Percentiles rank a stretch among this genome's conserved stretches.
phyloP scores from a whole-genome alignment of 805 yeast genomes.

The Citeromyces nyonsensis region DNA sequence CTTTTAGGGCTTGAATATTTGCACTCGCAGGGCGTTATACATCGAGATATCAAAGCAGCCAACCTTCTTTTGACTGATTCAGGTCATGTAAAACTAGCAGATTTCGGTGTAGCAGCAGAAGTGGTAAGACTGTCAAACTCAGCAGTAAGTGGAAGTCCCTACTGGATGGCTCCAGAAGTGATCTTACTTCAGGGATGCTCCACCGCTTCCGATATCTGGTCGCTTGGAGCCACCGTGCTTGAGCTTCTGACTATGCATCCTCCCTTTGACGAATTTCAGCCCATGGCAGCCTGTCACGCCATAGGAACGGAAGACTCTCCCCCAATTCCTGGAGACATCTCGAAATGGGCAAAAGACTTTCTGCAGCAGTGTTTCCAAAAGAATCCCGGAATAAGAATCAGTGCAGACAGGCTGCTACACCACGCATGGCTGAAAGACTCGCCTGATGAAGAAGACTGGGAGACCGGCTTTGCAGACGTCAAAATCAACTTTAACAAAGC shows the following conservation, averaged over 20 bases:
- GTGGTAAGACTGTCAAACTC: slow-evolving; percentile 12
- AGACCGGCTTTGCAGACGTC: too few relatives aligned
- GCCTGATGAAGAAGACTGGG: too few relatives aligned
- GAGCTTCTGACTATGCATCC: slow-evolving; percentile 81
- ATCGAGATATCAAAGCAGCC: slow-evolving; percentile 79
- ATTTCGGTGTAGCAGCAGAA: slow-evolving; percentile 66
- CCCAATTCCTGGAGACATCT: slow-evolving; percentile 40
- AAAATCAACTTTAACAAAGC: too few relatives aligned
- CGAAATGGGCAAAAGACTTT: slow-evolving; percentile 33
- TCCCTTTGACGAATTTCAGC: slow-evolving; percentile 64
- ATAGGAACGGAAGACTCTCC: slow-evolving; percentile 66
- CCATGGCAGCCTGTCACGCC: slow-evolving; percentile 73
- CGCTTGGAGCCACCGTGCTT: slow-evolving; percentile 86
- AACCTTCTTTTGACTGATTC: slow-evolving; percentile 57
- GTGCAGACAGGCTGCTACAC: slow-evolving; percentile 35
- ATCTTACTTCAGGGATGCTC: slow-evolving; percentile 75
- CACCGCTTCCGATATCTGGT: slow-evolving; percentile 85
- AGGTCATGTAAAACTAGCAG: slow-evolving; percentile 81
- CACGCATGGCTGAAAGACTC: slow-evolving; percentile 42
- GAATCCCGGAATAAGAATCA: slow-evolving; percentile 41
- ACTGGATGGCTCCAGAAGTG: slow-evolving; percentile 99
- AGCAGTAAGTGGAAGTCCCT: slow-evolving; percentile 71
- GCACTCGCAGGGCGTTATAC: slow-evolving; percentile 63
- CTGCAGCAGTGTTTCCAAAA: slow-evolving; percentile 55
- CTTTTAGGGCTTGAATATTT: slow-evolving; percentile 46